Base-by-base conservation (phyloP, 257 asterid species). In the Osmanthus fragrans region DNA sequence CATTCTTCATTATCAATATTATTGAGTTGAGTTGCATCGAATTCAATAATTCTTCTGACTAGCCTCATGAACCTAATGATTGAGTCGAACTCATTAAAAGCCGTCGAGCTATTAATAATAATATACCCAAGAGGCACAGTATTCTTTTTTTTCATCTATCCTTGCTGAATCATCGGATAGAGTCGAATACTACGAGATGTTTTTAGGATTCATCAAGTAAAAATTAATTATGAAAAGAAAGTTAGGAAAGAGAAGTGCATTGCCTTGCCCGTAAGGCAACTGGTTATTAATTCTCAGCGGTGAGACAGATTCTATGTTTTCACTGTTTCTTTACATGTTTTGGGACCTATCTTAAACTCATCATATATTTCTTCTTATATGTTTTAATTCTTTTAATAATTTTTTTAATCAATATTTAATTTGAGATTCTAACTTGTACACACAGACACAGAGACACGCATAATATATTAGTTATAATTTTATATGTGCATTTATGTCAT, bases 241-340 rank as follows among this genome's bases (percentile, higher is more conserved):
- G 25, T 39, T 13, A 47, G 21, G 58, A 47, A 13, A 15, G 56
- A 4, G 21, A 47, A 47, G n/a, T 47, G 58, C 42, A 67, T 56
- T 81, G 80, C 74, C 85, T n/a, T 82, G 64, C 40, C 27, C 9
- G 33, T 71, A 23, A 82, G 85, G 85, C 47, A 81, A 81, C 36
- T 27, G 33, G 27, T 11, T 45, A 51, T 16, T 49, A 51, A 77
- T 77, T 81, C 74, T 76, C 71, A 73, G 82, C 82, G 85, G 85
- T 69, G 85, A 73, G 51, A 69, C 29, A 32, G 27, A 45, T 27
- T 13, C 19, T 47, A 47, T 47, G 19, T 40, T 40, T 37, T 40
- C 47, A 40, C 47, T 47, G 5, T 45, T 45, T 45, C n/a, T 3
- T 4, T 47, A 47, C n/a, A 47, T 15, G 21, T 15, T 47, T 4